Evolutionary conservation across 495 filamentous ascomycete genomes (phyloP).

Genomic region (Glutinoglossum americanum): DNA sequence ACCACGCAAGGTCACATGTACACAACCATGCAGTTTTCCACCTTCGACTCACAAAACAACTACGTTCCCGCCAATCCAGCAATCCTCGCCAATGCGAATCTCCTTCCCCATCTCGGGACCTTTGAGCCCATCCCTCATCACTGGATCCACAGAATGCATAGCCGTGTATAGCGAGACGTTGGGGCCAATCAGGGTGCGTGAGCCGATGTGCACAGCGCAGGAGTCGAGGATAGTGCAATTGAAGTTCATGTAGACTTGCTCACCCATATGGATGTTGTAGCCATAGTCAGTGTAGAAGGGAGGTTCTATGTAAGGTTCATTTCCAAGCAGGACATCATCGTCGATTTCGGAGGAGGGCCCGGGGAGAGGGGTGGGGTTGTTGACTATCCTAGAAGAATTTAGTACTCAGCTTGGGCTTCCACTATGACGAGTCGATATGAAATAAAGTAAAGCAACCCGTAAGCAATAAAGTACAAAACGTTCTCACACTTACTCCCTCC

Average conservation of each 20-base stretch:
- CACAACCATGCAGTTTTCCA: neutral
- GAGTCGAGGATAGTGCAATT: constrained; percentile 61
- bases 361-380: constrained; percentile 40
- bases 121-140: constrained; percentile 44
- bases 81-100: constrained; percentile 66
- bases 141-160: constrained; percentile 57
- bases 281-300: constrained; percentile 61
- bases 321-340: constrained; percentile 37
- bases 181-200: constrained; percentile 59
- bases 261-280: constrained; percentile 43
- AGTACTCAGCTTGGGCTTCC: neutral
- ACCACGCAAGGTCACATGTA: too few relatives aligned
- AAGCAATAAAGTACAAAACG: neutral
- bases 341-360: constrained; percentile 26
- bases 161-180: constrained; percentile 54
- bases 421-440: neutral
- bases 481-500: constrained; percentile 39
- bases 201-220: constrained; percentile 52
- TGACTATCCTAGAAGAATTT: constrained; percentile 25
- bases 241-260: constrained; percentile 55
- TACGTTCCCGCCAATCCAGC: constrained; percentile 71
- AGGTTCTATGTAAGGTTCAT: constrained; percentile 47
- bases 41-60: constrained; percentile 25
- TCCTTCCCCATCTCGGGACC: constrained; percentile 60
- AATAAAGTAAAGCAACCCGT: neutral